Base-by-base conservation (phyloP, 192 early-diverging fungal species). In the Coemansia sp. region DNA sequence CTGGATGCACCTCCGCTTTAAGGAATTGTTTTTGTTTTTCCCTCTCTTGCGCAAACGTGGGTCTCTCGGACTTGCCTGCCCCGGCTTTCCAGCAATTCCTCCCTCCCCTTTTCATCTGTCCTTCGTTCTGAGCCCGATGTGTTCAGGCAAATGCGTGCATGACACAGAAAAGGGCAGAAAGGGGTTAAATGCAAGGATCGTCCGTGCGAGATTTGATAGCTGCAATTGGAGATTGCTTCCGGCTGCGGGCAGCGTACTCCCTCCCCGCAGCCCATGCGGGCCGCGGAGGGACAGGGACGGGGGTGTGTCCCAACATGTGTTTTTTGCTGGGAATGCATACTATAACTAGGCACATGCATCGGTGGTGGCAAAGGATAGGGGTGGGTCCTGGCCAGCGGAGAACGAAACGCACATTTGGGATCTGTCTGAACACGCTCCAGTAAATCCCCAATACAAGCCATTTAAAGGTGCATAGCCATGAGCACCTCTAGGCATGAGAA, bases 151-250 rank as follows among this genome's bases (percentile, higher is more conserved):
- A 11, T 2, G 8, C 51, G 24, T 53, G 51, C 51, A 26, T 49
- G 18, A 2, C 23, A 53, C 24, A 26, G 39, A 21, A 53, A 53
- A 24, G 9, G 21, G 57, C 18, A 20, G 57, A 59, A 38, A 35
- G 35, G 18, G 57, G 57, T 7, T 59, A 59, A 59, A 59, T 59
- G 57, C 57, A 38, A 59, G 57, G 57, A 59, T 59, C 57, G 57
- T 9, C 57, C 15, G 57, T 26, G 26, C 57, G 20, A 59, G 57
- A 59, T 59, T 56, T 56, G 26, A 56, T 15, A 56, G 26, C 53
- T 56, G 51, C 51, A 9, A 59, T 4, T 14, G 34, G 16, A 38
- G 35, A 38, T 38, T 59, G 57, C 57, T 59, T 10, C 35, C 35
- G 57, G 34, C 52, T 36, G 12, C 35, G 1, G 9, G 26, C 18